phyloP scores from a whole-genome alignment of 345 rosid genomes.

The Rhodamnia argentea region DNA sequence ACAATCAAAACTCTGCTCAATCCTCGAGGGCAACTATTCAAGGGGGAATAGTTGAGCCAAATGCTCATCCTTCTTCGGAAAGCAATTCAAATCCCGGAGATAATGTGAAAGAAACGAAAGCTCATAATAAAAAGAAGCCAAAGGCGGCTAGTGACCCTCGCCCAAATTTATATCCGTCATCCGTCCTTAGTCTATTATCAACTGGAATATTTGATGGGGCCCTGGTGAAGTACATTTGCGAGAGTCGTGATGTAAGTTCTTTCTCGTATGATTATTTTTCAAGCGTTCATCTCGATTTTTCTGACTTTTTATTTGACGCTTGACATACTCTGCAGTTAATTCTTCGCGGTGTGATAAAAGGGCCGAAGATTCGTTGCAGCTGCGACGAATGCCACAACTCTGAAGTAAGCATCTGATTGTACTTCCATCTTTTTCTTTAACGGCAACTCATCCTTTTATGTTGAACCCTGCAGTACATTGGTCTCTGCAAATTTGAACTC shows the following conservation, averaged over 20 bases:
- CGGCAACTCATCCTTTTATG: neutral
- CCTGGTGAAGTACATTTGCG: slow-evolving; percentile 41
- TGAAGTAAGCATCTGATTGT: slow-evolving; percentile 14
- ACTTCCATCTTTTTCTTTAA: neutral
- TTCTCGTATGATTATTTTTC: neutral
- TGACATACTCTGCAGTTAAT: slow-evolving; percentile 16
- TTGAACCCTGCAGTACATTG: slow-evolving; percentile 25
- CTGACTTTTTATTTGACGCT: neutral
- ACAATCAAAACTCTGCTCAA: slow-evolving; percentile 17
- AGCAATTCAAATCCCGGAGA: neutral
- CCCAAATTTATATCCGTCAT: slow-evolving; percentile 35
- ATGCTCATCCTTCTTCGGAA: slow-evolving; percentile 4
- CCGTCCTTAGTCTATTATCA: slow-evolving; percentile 41
- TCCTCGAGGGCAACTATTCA: slow-evolving; percentile 8
- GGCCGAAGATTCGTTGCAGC: slow-evolving; percentile 39
- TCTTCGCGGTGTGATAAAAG: slow-evolving; percentile 30
- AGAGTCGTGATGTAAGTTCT: slow-evolving; percentile 39
- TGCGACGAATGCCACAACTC: slow-evolving; percentile 34
- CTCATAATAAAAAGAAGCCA: slow-evolving; percentile 12
- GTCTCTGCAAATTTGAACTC: slow-evolving; percentile 40
- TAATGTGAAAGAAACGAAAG: neutral
- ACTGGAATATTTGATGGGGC: slow-evolving; percentile 59
- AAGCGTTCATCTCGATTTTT: neutral
- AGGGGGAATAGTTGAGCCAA: slow-evolving; percentile 5
- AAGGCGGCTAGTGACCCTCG: slow-evolving; percentile 17